Conservation (phyloP, 2,329 filamentous ascomycete genomes). For the Whalleya microplaca region DNA sequence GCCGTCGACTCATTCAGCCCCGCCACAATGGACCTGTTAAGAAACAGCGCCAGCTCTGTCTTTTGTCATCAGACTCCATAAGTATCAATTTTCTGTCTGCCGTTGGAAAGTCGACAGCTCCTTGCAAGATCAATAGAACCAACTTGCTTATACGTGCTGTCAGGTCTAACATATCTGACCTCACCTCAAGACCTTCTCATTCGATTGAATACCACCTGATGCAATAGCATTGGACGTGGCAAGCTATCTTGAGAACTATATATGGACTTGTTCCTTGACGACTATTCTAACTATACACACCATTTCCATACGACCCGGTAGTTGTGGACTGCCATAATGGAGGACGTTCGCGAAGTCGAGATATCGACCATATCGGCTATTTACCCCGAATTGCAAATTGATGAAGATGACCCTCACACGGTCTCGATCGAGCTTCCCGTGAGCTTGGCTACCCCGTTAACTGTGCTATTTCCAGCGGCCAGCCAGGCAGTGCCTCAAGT, state of each 20-base stretch:
- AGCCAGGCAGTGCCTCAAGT: conserved; percentile 39
- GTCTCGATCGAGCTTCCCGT: conserved; percentile 63
- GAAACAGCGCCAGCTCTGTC: background rate
- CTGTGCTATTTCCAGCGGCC: conserved; percentile 59
- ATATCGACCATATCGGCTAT: conserved; percentile 65
- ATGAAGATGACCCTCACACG: conserved; percentile 47
- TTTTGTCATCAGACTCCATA: background rate
- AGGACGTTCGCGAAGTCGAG: conserved; percentile 60
- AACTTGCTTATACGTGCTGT: too few species aligned
- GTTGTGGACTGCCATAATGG: conserved; percentile 33
- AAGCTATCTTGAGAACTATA: background rate
- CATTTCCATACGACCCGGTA: conserved; percentile 25
- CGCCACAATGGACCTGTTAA: background rate
- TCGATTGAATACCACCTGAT: background rate
- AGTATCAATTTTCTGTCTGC: background rate
- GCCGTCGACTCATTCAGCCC: background rate
- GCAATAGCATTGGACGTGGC: background rate
- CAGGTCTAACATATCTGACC: too few species aligned
- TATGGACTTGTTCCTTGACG: conserved; percentile 23
- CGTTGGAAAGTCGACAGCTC: too few species aligned
- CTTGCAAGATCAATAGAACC: too few species aligned
- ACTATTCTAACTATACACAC: conserved; percentile 12
- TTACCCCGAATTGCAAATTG: conserved; percentile 64
- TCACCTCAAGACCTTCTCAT: too few species aligned
- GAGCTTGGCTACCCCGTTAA: conserved; percentile 56